Evolutionary conservation across 1,139 yeast genomes (phyloP), one percentile per base, ranked within the genome.

Genomic region (Suhomyces guaymorum): DNA sequence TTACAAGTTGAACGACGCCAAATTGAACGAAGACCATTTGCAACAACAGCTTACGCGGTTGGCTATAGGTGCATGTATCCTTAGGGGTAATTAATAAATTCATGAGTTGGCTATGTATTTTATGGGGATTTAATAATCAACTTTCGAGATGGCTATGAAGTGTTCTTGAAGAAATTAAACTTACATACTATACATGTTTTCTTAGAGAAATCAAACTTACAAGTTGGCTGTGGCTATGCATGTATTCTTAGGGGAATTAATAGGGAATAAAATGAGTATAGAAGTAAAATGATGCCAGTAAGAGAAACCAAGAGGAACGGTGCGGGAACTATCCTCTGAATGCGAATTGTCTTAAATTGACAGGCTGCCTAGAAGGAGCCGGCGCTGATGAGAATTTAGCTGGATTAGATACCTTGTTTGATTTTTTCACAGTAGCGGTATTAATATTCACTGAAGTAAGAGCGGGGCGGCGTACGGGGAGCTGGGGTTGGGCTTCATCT

Each of bases 1-100:
- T 9, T 70, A 63, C 44, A 70, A 69, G 43, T 45, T 69, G 19
- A 63, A 61, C 43, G 72, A 61, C 39, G 60, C 61, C 4, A 56
- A 47, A 12, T 21, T 48, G 10, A 47, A 48, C 22, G 47, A 34
- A 8, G 28, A 38, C 12, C 31, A 43, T 11, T 30, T 44, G n/a
- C 70, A 64, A 41, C 49, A 39, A 2, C 49, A 50, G 24, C 51
- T 63, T 23, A 59, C 73, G 3, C 50, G 65, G 32, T 55, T 66
- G 36, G 67, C 68, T 1, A 63, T 70, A 14, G 66, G 66, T 4
- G 63, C 70, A 11, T 63, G 72, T 51, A 48, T 63, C 14, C 48
- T 68, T 28, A 50, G 74, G 33, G 75, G 75, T 1, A 47, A 15
- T 15, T 34, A 26, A 15, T 17, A 17, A 21, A 5, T 7, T 7